Conservation (phyloP, 495 filamentous ascomycete genomes). For the Neurospora sp. region DNA sequence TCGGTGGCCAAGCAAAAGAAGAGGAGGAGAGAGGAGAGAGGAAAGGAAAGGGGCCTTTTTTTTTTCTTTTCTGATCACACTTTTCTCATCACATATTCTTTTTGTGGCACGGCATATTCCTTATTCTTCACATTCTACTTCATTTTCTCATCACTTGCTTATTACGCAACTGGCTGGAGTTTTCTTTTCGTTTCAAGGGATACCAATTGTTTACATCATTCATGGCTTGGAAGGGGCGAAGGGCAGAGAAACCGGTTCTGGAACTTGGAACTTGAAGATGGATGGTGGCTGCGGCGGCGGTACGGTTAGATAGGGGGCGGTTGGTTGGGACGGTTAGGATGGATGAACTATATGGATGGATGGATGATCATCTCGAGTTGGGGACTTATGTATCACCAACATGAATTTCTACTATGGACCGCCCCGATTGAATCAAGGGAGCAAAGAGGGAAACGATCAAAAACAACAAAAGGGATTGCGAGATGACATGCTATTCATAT, state of each 20-base stretch:
- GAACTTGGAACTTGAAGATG: background rate
- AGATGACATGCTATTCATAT: background rate
- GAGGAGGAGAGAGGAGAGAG: background rate
- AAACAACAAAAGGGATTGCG: background rate
- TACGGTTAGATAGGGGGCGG: background rate
- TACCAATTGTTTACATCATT: background rate
- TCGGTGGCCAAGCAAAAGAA: background rate
- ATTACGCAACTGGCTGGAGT: background rate
- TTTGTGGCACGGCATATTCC: background rate
- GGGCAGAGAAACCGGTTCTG: background rate
- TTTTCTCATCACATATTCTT: background rate
- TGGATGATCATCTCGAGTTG: background rate
- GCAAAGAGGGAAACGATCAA: background rate
- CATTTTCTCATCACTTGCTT: background rate
- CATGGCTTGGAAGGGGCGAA: background rate
- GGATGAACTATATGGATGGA: background rate
- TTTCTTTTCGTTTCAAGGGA: background rate
- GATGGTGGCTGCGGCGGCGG: background rate
- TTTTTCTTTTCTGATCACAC: background rate
- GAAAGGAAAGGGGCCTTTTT: background rate
- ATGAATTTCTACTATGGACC: background rate
- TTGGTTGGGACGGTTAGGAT: background rate
- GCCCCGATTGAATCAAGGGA: background rate
- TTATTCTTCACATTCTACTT: background rate
- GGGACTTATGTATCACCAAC: background rate